These are phyloP conservation scores for Sclerotinia subarctica DNA, from an alignment of 2,329 filamentous ascomycete species.

Conservation along the genomic window DNA sequence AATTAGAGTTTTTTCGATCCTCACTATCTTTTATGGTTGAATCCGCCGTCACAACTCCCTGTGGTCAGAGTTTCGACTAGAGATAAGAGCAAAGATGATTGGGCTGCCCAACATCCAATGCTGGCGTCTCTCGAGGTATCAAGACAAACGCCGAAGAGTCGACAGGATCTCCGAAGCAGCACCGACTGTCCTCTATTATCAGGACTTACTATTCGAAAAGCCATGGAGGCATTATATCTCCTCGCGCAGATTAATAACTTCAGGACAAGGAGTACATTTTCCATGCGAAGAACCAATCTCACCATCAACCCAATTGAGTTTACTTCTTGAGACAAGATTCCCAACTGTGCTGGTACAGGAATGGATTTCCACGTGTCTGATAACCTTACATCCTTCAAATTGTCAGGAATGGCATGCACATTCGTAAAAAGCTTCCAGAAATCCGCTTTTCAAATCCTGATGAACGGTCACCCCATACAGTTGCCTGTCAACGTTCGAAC, in stretches of 20 bases:
- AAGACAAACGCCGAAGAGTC: background rate
- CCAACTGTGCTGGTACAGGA: background rate
- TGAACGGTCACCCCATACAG: background rate
- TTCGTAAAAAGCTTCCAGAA: slow-evolving; percentile 1
- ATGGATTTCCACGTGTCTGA: background rate
- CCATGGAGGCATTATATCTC: background rate
- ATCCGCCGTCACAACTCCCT: background rate
- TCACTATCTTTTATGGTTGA: background rate
- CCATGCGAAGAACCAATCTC: background rate
- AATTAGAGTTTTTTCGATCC: background rate
- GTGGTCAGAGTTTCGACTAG: background rate
- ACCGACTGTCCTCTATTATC: background rate
- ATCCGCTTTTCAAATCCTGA: background rate
- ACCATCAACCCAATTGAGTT: background rate
- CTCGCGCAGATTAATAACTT: background rate
- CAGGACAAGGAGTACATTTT: background rate
- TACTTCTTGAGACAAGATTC: background rate
- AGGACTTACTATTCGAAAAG: background rate
- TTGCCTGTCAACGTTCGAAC: slow-evolving; percentile 1
- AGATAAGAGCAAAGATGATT: background rate
- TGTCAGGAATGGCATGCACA: background rate
- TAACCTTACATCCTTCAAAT: background rate
- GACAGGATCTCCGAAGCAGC: background rate
- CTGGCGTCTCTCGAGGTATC: background rate
- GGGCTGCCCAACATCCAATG: background rate